These are phyloP conservation scores for Talaromyces marneffei DNA, from an alignment of 2,329 filamentous ascomycete species.

Conservation along the genomic window DNA sequence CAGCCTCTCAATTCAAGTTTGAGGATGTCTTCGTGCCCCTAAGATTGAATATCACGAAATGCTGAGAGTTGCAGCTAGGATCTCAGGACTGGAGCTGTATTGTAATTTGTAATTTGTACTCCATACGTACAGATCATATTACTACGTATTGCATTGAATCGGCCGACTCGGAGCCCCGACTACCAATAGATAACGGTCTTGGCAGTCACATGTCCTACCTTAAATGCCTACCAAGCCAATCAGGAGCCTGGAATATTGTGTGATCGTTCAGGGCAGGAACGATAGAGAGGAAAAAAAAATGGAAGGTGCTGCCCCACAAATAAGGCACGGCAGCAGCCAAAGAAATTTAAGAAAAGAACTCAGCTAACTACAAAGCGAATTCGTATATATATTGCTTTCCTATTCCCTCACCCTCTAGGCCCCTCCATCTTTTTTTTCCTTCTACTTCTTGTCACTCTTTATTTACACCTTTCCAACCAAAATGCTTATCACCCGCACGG, in stretches of 20 bases:
- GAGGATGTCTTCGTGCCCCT: no score
- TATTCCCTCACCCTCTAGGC: not conserved
- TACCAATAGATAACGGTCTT: not conserved
- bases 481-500: constrained; percentile 26
- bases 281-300: not conserved
- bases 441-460: not conserved
- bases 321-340: not conserved
- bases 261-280: not conserved
- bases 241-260: not conserved
- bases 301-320: not conserved
- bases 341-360: no score
- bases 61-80: no score
- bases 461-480: not conserved
- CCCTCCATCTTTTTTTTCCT: not conserved
- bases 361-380: no score
- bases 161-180: not conserved
- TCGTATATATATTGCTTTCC: not conserved
- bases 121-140: no score
- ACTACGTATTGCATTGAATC: no score
- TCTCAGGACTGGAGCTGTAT: no score
- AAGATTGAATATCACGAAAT: no score
- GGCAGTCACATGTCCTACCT: constrained; percentile 1
- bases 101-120: no score
- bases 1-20: no score
- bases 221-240: not conserved